Evolutionary conservation across 2,329 filamentous ascomycete genomes (phyloP).

Genomic region (Sporothrix luriei): DNA sequence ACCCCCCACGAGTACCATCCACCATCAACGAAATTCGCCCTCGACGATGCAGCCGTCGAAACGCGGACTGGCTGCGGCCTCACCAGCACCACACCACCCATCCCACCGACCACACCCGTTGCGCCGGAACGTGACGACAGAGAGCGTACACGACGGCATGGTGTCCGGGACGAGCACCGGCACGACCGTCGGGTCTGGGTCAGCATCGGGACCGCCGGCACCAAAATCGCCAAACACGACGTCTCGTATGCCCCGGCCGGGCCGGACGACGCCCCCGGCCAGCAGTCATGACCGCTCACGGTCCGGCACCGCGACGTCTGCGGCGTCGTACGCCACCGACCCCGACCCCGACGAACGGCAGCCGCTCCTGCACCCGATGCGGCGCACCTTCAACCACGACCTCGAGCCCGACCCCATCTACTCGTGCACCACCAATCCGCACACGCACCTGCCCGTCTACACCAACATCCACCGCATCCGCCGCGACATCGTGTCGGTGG

Average conservation of each 20-base stretch:
- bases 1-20: neutral
- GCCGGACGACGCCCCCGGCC: neutral
- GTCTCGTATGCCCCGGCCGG: neutral
- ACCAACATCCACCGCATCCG: slow-evolving; percentile 74
- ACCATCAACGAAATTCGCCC: neutral
- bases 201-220: neutral
- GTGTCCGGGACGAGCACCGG: neutral
- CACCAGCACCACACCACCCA: neutral
- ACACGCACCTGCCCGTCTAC: slow-evolving; percentile 70
- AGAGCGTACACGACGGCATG: slow-evolving; percentile 6
- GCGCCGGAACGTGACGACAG: slow-evolving; percentile 9
- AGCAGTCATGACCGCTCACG: slow-evolving; percentile 13
- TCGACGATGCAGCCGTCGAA: slow-evolving; percentile 18
- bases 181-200: no score
- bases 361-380: slow-evolving; percentile 37
- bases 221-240: neutral
- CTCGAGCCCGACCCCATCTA: slow-evolving; percentile 50
- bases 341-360: slow-evolving; percentile 30
- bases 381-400: slow-evolving; percentile 44
- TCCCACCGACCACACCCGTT: slow-evolving; percentile 3
- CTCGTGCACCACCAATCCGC: slow-evolving; percentile 59
- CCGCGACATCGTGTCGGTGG: slow-evolving; percentile 64
- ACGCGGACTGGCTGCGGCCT: slow-evolving; percentile 5
- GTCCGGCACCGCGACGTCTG: slow-evolving; percentile 16
- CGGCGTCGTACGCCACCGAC: neutral